Evolutionary conservation across 495 filamentous ascomycete genomes (phyloP).

Genomic region (Terfezia boudieri): DNA sequence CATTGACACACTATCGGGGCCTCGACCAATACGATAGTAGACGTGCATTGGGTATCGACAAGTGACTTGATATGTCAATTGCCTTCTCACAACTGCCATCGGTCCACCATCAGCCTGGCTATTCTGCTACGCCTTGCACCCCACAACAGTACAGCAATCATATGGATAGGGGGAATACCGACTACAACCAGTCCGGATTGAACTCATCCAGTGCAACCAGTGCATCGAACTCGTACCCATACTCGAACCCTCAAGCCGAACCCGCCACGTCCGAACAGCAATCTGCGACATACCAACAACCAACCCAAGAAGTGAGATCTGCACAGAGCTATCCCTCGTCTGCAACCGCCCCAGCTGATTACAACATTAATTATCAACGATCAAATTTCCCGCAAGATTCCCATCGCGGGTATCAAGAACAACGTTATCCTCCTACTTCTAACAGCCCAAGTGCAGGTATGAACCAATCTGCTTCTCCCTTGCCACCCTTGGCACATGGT

Average conservation of each 20-base stretch:
- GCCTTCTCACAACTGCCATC: conserved; percentile 21
- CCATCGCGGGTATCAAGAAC: conserved; percentile 29
- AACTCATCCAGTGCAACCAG: conserved; percentile 33
- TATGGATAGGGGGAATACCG: conserved; percentile 81
- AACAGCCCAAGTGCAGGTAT: conserved; percentile 56
- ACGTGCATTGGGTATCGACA: background rate
- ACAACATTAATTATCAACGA: conserved; percentile 28
- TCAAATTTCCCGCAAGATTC: conserved; percentile 20
- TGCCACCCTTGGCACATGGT: conserved; percentile 12
- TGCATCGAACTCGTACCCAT: conserved; percentile 10
- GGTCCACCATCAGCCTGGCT: conserved; percentile 15
- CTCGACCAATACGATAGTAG: background rate
- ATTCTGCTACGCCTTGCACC: background rate
- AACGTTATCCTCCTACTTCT: conserved; percentile 48
- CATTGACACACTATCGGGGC: background rate
- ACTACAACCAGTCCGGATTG: conserved; percentile 99
- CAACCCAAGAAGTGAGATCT: conserved; percentile 56
- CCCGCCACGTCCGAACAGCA: conserved; percentile 22
- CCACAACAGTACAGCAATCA: conserved; percentile 25
- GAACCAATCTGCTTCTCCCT: conserved; percentile 45
- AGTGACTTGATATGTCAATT: conserved; percentile 19
- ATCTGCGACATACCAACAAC: conserved; percentile 27
- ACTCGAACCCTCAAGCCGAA: conserved; percentile 28
- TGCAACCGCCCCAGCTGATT: conserved; percentile 73
- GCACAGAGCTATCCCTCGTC: conserved; percentile 44